phyloP scores from a whole-genome alignment of 2,329 filamentous ascomycete genomes.

The Capronia epimyces region DNA sequence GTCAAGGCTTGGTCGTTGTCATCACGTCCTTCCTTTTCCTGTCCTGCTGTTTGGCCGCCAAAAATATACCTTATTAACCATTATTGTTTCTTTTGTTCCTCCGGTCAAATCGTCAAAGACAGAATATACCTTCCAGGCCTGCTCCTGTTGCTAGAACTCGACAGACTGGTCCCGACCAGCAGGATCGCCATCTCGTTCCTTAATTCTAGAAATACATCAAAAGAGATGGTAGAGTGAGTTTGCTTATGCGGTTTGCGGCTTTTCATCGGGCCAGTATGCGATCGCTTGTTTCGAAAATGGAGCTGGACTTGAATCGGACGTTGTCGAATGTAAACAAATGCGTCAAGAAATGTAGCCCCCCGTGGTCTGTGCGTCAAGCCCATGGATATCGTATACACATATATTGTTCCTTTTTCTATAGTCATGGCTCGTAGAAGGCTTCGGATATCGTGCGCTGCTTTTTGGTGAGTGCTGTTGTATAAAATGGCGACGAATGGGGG shows the following conservation, averaged over 20 bases:
- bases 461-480: background rate
- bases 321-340: background rate
- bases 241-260: background rate
- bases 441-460: background rate
- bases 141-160: background rate
- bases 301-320: background rate
- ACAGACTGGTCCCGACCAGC: slow-evolving; percentile 9
- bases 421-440: slow-evolving; percentile 18
- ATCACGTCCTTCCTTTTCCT: no score
- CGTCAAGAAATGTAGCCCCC: slow-evolving; percentile 9
- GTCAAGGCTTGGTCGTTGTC: no score
- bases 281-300: background rate
- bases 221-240: background rate
- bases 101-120: background rate
- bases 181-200: slow-evolving; percentile 5
- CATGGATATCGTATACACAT: slow-evolving; percentile 22
- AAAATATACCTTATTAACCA: background rate
- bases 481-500: background rate
- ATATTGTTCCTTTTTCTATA: slow-evolving; percentile 15
- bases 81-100: background rate
- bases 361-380: slow-evolving; percentile 13
- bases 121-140: background rate
- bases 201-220: slow-evolving; percentile 17
- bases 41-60: background rate
- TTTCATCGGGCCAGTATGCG: slow-evolving; percentile 2